Percentiles rank a stretch among this genome's conserved stretches.
Evolutionary conservation across 768 basidiomycete genomes (phyloP).

Genomic region (Amanita pallidorosea): DNA sequence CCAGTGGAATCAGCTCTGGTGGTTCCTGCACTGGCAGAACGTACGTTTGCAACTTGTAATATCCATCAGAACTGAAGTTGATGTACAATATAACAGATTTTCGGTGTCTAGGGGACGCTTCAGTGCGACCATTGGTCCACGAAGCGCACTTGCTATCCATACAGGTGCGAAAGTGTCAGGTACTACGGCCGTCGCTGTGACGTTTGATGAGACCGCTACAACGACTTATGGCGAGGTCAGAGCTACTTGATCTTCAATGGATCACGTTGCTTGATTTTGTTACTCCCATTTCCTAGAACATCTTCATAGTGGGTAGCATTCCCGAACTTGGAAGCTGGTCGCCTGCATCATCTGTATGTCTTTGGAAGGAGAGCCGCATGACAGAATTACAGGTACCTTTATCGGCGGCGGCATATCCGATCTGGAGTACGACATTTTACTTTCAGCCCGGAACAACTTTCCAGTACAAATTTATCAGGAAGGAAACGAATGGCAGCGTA

Average conservation of each 20-base stretch:
- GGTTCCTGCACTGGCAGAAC: slow-evolving; percentile 38
- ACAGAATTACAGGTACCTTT: slow-evolving; percentile 31
- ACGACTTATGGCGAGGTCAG: slow-evolving; percentile 47
- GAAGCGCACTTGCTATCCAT: slow-evolving; percentile 48
- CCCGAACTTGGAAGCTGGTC: slow-evolving; percentile 44
- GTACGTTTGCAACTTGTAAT: slow-evolving; percentile 22
- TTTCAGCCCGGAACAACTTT: slow-evolving; percentile 40
- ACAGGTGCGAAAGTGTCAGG: slow-evolving; percentile 17
- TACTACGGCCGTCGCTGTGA: slow-evolving; percentile 25
- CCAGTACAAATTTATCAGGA: slow-evolving; percentile 53
- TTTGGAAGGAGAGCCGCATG: neutral
- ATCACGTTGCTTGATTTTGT: neutral
- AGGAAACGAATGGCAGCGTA: slow-evolving; percentile 39
- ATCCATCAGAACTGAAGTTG: neutral
- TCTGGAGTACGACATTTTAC: slow-evolving; percentile 41
- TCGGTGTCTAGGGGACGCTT: slow-evolving; percentile 40
- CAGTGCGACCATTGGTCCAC: slow-evolving; percentile 35
- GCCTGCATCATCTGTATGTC: slow-evolving; percentile 32
- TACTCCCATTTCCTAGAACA: slow-evolving; percentile 31
- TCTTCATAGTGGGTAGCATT: slow-evolving; percentile 48
- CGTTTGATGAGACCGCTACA: slow-evolving; percentile 43
- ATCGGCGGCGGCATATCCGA: slow-evolving; percentile 40
- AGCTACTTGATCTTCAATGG: slow-evolving; percentile 2
- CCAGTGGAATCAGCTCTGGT: slow-evolving; percentile 30
- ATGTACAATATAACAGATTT: slow-evolving; percentile 21